Evolutionary conservation across 257 asterid species (phyloP).

Genomic region (Gentiana macrophylla): DNA sequence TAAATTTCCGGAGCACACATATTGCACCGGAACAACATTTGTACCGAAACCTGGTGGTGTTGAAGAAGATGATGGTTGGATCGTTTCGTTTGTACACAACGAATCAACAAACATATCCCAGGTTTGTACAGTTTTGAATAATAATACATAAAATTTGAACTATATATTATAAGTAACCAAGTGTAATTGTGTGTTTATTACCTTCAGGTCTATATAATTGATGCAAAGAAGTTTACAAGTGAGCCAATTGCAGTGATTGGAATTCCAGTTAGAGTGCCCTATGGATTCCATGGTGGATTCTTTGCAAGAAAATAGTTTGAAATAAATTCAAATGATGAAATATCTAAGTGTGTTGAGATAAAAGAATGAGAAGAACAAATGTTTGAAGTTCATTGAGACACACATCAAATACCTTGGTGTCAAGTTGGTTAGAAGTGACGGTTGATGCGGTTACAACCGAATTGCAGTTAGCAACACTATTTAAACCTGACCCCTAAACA

Average conservation of each 20-base stretch:
- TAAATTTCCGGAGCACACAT: constrained; percentile 28
- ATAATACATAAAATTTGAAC: too few relatives aligned
- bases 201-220: constrained; percentile 22
- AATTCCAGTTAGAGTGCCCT: constrained; percentile 27
- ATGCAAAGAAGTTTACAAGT: constrained; percentile 22
- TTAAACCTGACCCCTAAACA: too few relatives aligned
- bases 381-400: too few relatives aligned
- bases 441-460: too few relatives aligned
- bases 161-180: too few relatives aligned
- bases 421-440: too few relatives aligned
- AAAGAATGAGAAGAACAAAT: too few relatives aligned
- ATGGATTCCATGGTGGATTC: constrained; percentile 32
- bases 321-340: too few relatives aligned
- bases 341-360: too few relatives aligned
- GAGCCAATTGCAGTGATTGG: constrained; percentile 18
- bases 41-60: constrained; percentile 21
- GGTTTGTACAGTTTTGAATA: constrained; percentile 2
- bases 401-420: too few relatives aligned
- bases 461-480: too few relatives aligned
- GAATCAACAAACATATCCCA: constrained; percentile 34
- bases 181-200: not conserved
- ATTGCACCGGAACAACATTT: constrained; percentile 39
- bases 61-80: constrained; percentile 54
- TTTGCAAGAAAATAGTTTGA: not conserved
- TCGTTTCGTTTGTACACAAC: constrained; percentile 29